phyloP scores from a whole-genome alignment of 768 basidiomycete genomes.

The Boletus coccyginus region DNA sequence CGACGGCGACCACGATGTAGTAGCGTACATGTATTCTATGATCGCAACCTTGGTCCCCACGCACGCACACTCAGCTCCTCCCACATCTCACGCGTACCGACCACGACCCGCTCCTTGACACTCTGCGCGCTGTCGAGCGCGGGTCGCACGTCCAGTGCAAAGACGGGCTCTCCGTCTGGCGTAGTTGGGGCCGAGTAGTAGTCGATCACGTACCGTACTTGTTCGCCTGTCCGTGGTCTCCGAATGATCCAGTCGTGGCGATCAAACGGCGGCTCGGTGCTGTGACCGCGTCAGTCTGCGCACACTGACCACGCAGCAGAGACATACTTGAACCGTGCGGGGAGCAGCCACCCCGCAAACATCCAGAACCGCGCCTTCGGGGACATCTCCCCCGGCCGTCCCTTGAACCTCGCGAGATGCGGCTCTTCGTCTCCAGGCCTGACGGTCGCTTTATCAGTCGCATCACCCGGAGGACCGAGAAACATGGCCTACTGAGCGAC shows the following conservation, averaged over 20 bases:
- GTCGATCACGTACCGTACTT: conserved; percentile 96
- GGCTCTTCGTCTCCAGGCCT: conserved; percentile 60
- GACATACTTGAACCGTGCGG: conserved; percentile 84
- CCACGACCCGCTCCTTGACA: conserved; percentile 66
- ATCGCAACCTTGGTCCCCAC: conserved; percentile 18
- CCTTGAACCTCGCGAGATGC: conserved; percentile 81
- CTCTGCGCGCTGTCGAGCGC: conserved; percentile 85
- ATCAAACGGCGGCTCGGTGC: conserved; percentile 92
- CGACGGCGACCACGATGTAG: not conserved
- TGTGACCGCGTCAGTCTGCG: conserved; percentile 31
- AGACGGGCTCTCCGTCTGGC: conserved; percentile 89
- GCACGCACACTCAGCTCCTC: conserved; percentile 31
- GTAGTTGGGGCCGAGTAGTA: conserved; percentile 95
- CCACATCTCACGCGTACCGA: conserved; percentile 72
- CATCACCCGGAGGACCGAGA: not conserved
- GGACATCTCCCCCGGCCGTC: conserved; percentile 88
- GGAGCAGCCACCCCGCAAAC: conserved; percentile 86
- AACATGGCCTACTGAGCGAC: conserved; percentile 26
- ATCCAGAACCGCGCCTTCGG: conserved; percentile 91
- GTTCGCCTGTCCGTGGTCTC: conserved; percentile 72
- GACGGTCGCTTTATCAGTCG: conserved; percentile 4
- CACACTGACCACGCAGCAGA: not conserved
- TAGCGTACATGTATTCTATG: conserved; percentile 6
- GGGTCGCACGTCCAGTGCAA: conserved; percentile 92
- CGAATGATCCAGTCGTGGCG: conserved; percentile 97